Base-by-base conservation (phyloP, 2,329 filamentous ascomycete genomes). In the Phoma sp. region DNA sequence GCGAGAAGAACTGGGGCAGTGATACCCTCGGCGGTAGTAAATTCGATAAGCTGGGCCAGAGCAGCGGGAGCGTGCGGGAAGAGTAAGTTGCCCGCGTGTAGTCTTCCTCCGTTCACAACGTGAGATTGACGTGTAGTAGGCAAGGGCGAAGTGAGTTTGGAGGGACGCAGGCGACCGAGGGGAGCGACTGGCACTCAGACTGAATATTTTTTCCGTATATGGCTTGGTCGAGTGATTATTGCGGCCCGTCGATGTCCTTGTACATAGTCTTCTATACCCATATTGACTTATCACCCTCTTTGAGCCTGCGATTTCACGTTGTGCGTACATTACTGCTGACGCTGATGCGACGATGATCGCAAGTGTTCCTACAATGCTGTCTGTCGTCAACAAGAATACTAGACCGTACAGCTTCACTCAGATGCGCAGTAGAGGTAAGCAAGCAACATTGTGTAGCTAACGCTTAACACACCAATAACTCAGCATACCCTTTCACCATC, bases 21-120 rank as follows among this genome's bases (percentile, higher is more conserved):
- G 71, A 72, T 27, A 74, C 71, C 8, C 43, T 75, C 31, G 67
- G 64, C 12, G 64, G 63, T 25, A 74, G 70, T 31, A 61, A 57
- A 12, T 49, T 72, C 8, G 63, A 64, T 6, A 63, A 68, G 22
- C 5, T 65, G 19, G 66, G 57, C 8, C 59, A 64, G 52, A 33
- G 56, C 43, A 64, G 61, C 2, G 70, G 68, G 58, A 69, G 65
- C 46, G 70, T 67, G 32, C 60, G 67, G n/a, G 63, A 62, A 32
- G 65, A 46, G 58, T 39, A 31, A 43, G 33, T 48, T 19, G 12
- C 19, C n/a, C 21, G n/a, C 32, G 6, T 37, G 31, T 41, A 13
- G 17, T 4, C 31, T 19, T 36, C 43, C 6, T 44, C 19, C 27
- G 19, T 41, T 39, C 25, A 45, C 38, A 38, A 24, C 13, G 5